Evolutionary conservation across 192 early-diverging fungal species (phyloP), one percentile per base, ranked within the genome.

Genomic region (Nowakowskiella sp.): DNA sequence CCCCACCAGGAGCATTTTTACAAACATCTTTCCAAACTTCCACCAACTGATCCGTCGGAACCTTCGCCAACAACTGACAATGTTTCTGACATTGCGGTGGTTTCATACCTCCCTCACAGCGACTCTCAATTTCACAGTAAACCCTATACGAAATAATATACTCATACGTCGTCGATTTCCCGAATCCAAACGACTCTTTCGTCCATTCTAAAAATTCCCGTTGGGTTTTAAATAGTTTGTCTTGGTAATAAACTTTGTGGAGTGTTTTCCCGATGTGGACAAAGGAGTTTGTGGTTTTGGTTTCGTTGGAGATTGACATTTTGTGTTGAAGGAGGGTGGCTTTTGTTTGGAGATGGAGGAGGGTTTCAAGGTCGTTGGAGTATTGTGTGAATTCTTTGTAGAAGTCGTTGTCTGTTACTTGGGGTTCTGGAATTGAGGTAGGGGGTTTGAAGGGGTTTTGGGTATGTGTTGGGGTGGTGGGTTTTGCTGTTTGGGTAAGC

Each of bases 131-230:
- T 42, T 77, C 75, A 25, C 66, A 71, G 45, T 77, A 77, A 42
- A 77, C 58, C 4, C 66, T 55, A 33, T 71, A 72, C 4, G 66
- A 72, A 30, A 72, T 72, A 49, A 77, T 77, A 62, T 77, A 77
- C 60, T 77, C 75, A 59, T 77, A 77, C 5, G 75, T 77, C 10
- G 75, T 77, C 23, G 68, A 71, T 33, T 77, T 77, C 25, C 68
- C 71, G 47, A 73, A 77, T 10, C 73, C 73, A 16, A 77, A 58
- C 42, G 68, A 66, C n/a, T 49, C 47, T 39, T 73, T 73, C 27
- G 75, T 77, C 75, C 75, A 77, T 44, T 73, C 69, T 7, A 77
- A 62, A 57, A 77, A 73, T 53, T 77, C 75, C 44, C 67, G 66
- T 55, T 73, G 70, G 7, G 63, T 77, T 57, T 73, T 73, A 58